Evolutionary conservation across 371 early-diverging fungal genomes (phyloP).

Genomic region (Dichotomocladium elegans): DNA sequence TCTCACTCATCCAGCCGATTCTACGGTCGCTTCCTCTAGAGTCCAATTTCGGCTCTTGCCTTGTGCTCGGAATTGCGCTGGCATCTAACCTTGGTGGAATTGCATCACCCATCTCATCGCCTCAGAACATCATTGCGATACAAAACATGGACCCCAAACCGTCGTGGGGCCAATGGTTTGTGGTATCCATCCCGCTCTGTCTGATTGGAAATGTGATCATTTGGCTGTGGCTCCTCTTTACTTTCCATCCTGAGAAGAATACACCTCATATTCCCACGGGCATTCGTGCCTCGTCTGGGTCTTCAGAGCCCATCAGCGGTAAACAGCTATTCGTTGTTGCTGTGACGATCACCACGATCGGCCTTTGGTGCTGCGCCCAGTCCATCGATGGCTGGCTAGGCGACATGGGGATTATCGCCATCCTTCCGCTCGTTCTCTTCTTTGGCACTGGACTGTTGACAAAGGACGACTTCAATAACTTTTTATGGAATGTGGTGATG

Average conservation of each 20-base stretch:
- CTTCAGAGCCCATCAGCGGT: slow-evolving; percentile 54
- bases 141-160: slow-evolving; percentile 74
- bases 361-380: slow-evolving; percentile 74
- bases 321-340: slow-evolving; percentile 60
- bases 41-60: slow-evolving; percentile 61
- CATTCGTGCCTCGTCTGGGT: slow-evolving; percentile 50
- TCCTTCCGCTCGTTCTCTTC: slow-evolving; percentile 75
- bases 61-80: slow-evolving; percentile 83
- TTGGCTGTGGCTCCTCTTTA: slow-evolving; percentile 60
- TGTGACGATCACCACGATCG: slow-evolving; percentile 69
- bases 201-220: slow-evolving; percentile 63
- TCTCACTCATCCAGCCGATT: slow-evolving; percentile 88
- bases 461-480: slow-evolving; percentile 81
- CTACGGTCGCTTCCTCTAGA: slow-evolving; percentile 68
- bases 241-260: slow-evolving; percentile 61
- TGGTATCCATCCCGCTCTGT: slow-evolving; percentile 57
- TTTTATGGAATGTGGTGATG: slow-evolving; percentile 74
- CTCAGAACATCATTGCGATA: slow-evolving; percentile 77
- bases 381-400: slow-evolving; percentile 60
- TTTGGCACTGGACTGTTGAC: slow-evolving; percentile 74
- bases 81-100: slow-evolving; percentile 83
- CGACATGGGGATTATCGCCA: slow-evolving; percentile 80
- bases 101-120: slow-evolving; percentile 81
- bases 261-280: slow-evolving; percentile 53
- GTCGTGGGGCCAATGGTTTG: slow-evolving; percentile 67